Evolutionary conservation across 1,284 basidiomycete species (phyloP).

Genomic region (Limonomyces culmigenus): DNA sequence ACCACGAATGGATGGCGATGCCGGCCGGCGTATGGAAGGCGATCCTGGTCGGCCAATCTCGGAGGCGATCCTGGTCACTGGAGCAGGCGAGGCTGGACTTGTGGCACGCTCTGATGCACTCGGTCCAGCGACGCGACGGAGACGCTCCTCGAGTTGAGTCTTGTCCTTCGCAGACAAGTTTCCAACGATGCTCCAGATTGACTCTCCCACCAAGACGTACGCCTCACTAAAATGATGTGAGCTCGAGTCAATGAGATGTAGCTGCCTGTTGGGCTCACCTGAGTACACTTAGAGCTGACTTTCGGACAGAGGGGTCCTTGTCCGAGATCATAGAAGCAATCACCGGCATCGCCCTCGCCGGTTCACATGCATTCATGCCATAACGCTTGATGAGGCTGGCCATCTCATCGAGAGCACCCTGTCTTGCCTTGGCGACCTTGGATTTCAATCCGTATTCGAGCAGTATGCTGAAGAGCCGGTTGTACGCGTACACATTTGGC

Average conservation of each 20-base stretch:
- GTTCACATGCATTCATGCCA: constrained; percentile 70
- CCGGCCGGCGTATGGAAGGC: constrained; percentile 23
- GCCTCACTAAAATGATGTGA: constrained; percentile 40
- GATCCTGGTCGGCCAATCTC: constrained; percentile 35
- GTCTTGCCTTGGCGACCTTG: constrained; percentile 82
- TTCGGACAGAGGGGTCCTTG: constrained; percentile 75
- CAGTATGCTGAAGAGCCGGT: constrained; percentile 75
- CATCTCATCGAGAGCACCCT: constrained; percentile 75
- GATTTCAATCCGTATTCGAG: constrained; percentile 77
- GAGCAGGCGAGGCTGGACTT: constrained; percentile 16
- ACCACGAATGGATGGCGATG: constrained; percentile 9
- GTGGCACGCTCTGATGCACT: constrained; percentile 33
- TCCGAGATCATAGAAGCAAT: constrained; percentile 77
- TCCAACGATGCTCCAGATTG: constrained; percentile 71
- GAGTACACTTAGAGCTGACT: constrained; percentile 62
- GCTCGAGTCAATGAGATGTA: constrained; percentile 2
- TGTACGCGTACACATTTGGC: constrained; percentile 76
- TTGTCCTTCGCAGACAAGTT: constrained; percentile 72
- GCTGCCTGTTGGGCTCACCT: constrained; percentile 29
- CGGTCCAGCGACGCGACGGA: constrained; percentile 65
- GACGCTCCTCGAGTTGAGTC: constrained; percentile 79
- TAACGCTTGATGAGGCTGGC: constrained; percentile 65
- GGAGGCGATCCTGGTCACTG: constrained; percentile 35
- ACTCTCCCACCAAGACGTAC: constrained; percentile 74
- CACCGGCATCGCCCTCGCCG: constrained; percentile 61